Percentiles rank a stretch among this genome's conserved stretches.
These are phyloP conservation scores for Phytophthora sp. DNA, from an alignment of 352 stramenopile genomes.

Conservation along the genomic window DNA sequence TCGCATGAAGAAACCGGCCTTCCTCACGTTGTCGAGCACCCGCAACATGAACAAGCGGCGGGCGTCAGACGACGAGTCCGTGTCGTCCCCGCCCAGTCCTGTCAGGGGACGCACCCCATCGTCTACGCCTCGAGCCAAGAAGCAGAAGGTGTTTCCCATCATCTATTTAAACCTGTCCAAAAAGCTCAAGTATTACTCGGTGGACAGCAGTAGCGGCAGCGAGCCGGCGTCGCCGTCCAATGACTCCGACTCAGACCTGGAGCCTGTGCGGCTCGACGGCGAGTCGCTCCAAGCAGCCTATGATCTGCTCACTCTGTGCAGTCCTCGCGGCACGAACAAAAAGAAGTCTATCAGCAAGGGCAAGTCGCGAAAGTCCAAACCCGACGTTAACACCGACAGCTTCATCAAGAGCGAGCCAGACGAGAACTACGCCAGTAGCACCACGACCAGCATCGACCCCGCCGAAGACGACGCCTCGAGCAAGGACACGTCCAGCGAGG, in stretches of 20 bases:
- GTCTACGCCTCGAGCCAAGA: slow-evolving; percentile 46
- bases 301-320: slow-evolving; percentile 67
- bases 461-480: not conserved
- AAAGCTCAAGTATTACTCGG: slow-evolving; percentile 51
- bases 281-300: slow-evolving; percentile 78
- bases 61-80: slow-evolving; percentile 14
- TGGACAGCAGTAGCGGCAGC: slow-evolving; percentile 20
- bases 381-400: not conserved
- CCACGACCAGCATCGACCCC: not conserved
- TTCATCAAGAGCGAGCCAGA: not conserved
- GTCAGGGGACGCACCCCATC: slow-evolving; percentile 35
- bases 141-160: slow-evolving; percentile 74
- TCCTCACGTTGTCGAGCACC: slow-evolving; percentile 73
- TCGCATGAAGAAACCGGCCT: slow-evolving; percentile 48
- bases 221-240: slow-evolving; percentile 23
- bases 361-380: slow-evolving; percentile 21
- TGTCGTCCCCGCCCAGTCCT: slow-evolving; percentile 23
- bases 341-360: no score
- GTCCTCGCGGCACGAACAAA: slow-evolving; percentile 14
- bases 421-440: no score
- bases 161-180: slow-evolving; percentile 86
- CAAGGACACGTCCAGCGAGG: not conserved
- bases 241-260: slow-evolving; percentile 21
- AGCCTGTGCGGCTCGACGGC: slow-evolving; percentile 56
- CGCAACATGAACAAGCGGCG: slow-evolving; percentile 38